A percentile compares a stretch with the other conserved stretches of the same genome.
Evolutionary conservation across 1,139 yeast genomes (phyloP).

Genomic region (Nakaseomyces kungkrabaensis): DNA sequence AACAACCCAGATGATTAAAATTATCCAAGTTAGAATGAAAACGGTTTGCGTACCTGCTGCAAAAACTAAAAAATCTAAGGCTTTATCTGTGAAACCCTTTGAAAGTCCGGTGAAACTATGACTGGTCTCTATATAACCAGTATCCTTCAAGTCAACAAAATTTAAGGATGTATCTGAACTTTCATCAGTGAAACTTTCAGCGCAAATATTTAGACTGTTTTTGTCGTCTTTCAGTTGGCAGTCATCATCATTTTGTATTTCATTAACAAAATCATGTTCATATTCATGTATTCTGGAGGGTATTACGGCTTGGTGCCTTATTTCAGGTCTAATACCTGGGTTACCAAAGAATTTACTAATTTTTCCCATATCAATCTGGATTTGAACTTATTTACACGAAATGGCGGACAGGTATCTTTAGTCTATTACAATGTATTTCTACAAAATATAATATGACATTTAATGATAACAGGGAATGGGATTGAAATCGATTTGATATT

Average conservation of each 20-base stretch:
- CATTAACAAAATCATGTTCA: not conserved
- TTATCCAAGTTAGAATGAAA: slow-evolving; percentile 22
- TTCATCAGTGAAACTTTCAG: slow-evolving; percentile 1
- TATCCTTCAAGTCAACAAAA: not conserved
- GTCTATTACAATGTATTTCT: too few relatives aligned
- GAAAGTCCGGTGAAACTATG: slow-evolving; percentile 22
- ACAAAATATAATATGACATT: too few relatives aligned
- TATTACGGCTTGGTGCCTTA: slow-evolving; percentile 1
- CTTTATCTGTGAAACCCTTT: slow-evolving; percentile 14
- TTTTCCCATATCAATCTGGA: not conserved
- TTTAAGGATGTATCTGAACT: slow-evolving; percentile 1
- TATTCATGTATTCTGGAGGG: not conserved
- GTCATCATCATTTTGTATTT: not conserved
- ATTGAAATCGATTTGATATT: too few relatives aligned
- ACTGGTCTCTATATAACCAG: slow-evolving; percentile 11
- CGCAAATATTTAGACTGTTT: not conserved
- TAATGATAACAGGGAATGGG: too few relatives aligned
- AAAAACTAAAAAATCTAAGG: slow-evolving; percentile 18
- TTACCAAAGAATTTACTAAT: slow-evolving; percentile 3
- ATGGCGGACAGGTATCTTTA: not conserved
- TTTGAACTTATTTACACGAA: not conserved
- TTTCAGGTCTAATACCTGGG: slow-evolving; percentile 4
- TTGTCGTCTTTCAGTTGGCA: not conserved
- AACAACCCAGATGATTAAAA: slow-evolving; percentile 30
- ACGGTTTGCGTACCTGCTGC: slow-evolving; percentile 28